Conservation (phyloP, 2,329 filamentous ascomycete species). For the Grosmannia penicillata region DNA sequence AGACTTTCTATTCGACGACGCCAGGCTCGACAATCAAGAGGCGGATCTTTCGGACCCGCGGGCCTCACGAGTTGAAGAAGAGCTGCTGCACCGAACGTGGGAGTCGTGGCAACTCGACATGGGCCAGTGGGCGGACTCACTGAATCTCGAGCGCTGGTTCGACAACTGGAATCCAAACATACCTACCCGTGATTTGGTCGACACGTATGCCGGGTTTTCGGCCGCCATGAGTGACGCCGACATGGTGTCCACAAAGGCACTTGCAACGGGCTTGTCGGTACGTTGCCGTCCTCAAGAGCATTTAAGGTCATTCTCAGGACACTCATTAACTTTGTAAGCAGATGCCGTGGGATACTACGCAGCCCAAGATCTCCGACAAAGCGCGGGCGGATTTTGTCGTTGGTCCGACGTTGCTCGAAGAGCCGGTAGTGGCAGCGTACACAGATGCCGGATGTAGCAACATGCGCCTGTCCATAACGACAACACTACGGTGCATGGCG, state of each 20-base stretch:
- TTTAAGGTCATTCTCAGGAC: too few species aligned
- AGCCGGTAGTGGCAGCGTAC: constrained; percentile 18
- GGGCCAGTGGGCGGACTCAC: constrained; percentile 36
- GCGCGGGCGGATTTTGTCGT: constrained; percentile 34
- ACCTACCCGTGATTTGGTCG: constrained; percentile 1
- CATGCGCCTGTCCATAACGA: constrained; percentile 17
- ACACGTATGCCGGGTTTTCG: constrained; percentile 35
- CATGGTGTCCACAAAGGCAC: constrained; percentile 34
- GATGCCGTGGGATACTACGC: constrained; percentile 45
- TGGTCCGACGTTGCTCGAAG: constrained; percentile 33
- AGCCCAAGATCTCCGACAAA: constrained; percentile 37
- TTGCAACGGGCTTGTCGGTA: constrained; percentile 24
- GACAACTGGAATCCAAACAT: constrained; percentile 5
- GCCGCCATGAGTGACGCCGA: constrained; percentile 54
- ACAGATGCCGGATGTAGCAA: constrained; percentile 14
- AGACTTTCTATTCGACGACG: background rate
- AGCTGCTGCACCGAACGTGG: constrained; percentile 50
- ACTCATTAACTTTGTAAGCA: too few species aligned
- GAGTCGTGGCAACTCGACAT: constrained; percentile 53
- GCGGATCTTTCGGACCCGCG: constrained; percentile 24
- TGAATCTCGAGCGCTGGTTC: constrained; percentile 25
- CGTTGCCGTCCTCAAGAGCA: too few species aligned
- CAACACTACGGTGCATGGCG: constrained; percentile 19
- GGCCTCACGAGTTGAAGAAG: too few species aligned
- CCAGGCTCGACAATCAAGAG: constrained; percentile 42